Base-by-base conservation (phyloP, 148 eudicot species). In the Fagopyrum homotropicum region DNA sequence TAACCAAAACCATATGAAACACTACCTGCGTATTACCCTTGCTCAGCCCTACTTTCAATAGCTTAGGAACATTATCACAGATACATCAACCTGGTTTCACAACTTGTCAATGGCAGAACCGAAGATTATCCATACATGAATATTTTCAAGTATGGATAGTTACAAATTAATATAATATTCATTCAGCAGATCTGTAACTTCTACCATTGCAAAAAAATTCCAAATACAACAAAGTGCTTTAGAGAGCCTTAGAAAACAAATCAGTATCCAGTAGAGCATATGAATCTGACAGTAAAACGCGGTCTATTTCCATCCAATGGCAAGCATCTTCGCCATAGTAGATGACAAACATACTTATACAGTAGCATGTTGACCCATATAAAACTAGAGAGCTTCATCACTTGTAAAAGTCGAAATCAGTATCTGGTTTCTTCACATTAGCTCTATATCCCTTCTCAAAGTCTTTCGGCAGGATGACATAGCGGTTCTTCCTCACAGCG, bases 381-480 rank as follows among this genome's bases (percentile, higher is more conserved):
- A n/a, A 55, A 55, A n/a, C 17, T 15, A 8, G 4, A 35, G 30
- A 59, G 66, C 1, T 4, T 29, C 45, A 75, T 89, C 84, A 93
- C 82, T 90, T 93, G 92, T 90, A 93, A 75, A 90, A 93, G 56
- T 93, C 96, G n/a, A 93, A 92, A 77, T 93, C 93, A 0, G 98
- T 93, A 81, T 90, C 91, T 0, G 96, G 98, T 87, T 92, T 90
- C 93, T 90, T 92, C 9, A 92, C 98, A 40, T 92, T 92, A 57
- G 93, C 81, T 81, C 96, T 80, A 71, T 92, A 90, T 74, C 96
- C 98, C 88, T 90, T 92, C 77, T 92, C 98, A 48, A 92, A 92
- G 75, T 93, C 98, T 73, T 93, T 93, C 0, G 93, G 98, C 60
- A 93, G 87, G 64, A 93, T 86, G n/a, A 93, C 96, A 74, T 93